A percentile compares a stretch with the other conserved stretches of the same genome.
Evolutionary conservation across 768 basidiomycete genomes (phyloP).

Genomic region (Fibroporia radiculosa): DNA sequence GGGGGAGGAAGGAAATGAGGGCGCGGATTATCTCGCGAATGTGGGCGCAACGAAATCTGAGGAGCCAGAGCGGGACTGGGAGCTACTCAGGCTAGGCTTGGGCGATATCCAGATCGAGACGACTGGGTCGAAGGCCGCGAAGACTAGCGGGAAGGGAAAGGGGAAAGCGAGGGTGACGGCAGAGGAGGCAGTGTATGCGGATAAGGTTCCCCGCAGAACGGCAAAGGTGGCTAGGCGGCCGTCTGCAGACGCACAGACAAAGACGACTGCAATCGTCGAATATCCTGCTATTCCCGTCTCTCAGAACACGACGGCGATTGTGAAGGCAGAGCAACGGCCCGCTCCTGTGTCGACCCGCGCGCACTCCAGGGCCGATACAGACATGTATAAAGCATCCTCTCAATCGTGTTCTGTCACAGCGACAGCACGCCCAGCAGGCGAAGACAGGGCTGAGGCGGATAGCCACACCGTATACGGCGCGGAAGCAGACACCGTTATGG

Average conservation of each 20-base stretch:
- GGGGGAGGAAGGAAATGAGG: constrained; percentile 79
- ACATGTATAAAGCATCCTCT: too few relatives aligned
- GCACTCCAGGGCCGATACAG: not conserved
- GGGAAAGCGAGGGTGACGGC: not conserved
- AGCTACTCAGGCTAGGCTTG: constrained; percentile 7
- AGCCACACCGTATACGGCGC: too few relatives aligned
- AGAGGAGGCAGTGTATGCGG: not conserved
- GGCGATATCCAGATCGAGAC: too few relatives aligned
- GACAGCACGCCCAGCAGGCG: too few relatives aligned
- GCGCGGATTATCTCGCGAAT: constrained; percentile 71
- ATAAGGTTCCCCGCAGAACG: not conserved
- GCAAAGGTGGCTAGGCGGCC: too few relatives aligned
- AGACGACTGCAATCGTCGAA: not conserved
- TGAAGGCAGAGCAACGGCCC: not conserved
- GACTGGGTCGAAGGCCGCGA: not conserved
- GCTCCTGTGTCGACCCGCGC: not conserved
- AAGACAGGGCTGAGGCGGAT: too few relatives aligned
- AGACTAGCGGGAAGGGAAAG: not conserved
- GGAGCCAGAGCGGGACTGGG: constrained; percentile 56
- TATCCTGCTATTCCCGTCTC: not conserved
- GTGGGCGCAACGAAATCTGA: constrained; percentile 36
- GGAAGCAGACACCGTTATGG: too few relatives aligned
- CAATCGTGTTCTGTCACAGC: too few relatives aligned
- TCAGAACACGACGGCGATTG: not conserved
- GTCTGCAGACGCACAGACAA: too few relatives aligned